A percentile compares a stretch with the other conserved stretches of the same genome.
Evolutionary conservation across 345 rosid species (phyloP).

Genomic region (Salix caprea): DNA sequence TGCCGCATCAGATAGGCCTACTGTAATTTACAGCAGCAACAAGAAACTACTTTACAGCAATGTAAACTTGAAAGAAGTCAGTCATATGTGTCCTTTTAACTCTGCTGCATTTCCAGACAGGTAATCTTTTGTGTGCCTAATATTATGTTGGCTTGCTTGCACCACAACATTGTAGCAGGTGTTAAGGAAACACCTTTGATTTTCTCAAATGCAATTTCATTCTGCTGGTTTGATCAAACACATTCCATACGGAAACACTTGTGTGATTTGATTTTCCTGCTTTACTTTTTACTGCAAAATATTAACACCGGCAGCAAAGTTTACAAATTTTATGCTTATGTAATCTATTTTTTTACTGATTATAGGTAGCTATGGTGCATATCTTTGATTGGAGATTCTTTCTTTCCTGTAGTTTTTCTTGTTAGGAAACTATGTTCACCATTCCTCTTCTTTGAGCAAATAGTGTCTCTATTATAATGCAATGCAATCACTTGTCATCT

Average conservation of each 20-base stretch:
- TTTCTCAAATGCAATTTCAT: background rate
- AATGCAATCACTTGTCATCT: too few species aligned
- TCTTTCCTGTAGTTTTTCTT: too few species aligned
- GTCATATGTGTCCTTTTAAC: conserved; percentile 93
- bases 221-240: background rate
- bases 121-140: conserved; percentile 24
- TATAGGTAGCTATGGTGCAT: too few species aligned
- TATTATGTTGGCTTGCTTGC: background rate
- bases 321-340: too few species aligned
- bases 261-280: background rate
- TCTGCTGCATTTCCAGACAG: conserved; percentile 97
- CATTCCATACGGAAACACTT: background rate
- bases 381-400: too few species aligned
- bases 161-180: too few species aligned
- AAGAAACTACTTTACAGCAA: conserved; percentile 93
- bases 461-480: too few species aligned
- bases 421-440: too few species aligned
- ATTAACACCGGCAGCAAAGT: background rate
- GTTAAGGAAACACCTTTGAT: too few species aligned
- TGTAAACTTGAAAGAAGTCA: conserved; percentile 93
- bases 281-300: background rate
- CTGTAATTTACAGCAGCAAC: conserved; percentile 95
- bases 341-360: too few species aligned
- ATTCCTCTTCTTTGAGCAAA: too few species aligned
- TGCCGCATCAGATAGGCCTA: conserved; percentile 96